Conservation (phyloP, 2,329 filamentous ascomycete species). For the Escovopsis sp. region DNA sequence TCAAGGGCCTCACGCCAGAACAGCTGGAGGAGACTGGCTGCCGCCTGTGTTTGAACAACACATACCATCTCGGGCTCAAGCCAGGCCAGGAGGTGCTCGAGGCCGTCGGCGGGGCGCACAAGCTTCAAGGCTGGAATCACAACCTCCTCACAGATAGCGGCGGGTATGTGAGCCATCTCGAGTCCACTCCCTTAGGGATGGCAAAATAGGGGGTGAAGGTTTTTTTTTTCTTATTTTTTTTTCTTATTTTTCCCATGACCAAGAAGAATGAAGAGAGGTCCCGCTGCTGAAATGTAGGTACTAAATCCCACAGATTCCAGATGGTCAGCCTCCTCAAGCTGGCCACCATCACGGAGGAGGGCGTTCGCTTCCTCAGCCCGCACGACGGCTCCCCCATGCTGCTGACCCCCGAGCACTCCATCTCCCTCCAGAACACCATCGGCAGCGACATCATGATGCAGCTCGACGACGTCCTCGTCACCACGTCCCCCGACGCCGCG, state of each 20-base stretch:
- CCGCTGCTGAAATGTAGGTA: too few species aligned
- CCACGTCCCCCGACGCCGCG: conserved; percentile 75
- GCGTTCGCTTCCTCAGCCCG: conserved; percentile 88
- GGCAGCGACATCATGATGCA: conserved; percentile 99
- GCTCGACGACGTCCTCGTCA: conserved; percentile 93
- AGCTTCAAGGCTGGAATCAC: conserved; percentile 84
- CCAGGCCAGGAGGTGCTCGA: conserved; percentile 84
- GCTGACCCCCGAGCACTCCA: conserved; percentile 92
- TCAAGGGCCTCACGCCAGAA: conserved; percentile 87
- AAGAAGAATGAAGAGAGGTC: too few species aligned
- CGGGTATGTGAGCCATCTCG: conserved; percentile 32
- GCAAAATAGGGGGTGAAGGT: too few species aligned
- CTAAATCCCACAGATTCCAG: conserved; percentile 55
- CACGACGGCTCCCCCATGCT: conserved; percentile 95
- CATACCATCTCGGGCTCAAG: conserved; percentile 90
- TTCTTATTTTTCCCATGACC: too few species aligned
- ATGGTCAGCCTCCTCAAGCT: conserved; percentile 96
- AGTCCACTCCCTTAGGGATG: too few species aligned
- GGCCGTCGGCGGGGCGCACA: conserved; percentile 81
- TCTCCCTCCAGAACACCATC: conserved; percentile 89
- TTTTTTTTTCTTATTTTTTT: too few species aligned
- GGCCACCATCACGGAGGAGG: conserved; percentile 87
- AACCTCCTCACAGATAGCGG: conserved; percentile 82
- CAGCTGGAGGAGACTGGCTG: conserved; percentile 85
- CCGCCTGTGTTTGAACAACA: conserved; percentile 90